phyloP scores from a whole-genome alignment of 108 stramenopile species.

The Fistulifera pelliculosa region DNA sequence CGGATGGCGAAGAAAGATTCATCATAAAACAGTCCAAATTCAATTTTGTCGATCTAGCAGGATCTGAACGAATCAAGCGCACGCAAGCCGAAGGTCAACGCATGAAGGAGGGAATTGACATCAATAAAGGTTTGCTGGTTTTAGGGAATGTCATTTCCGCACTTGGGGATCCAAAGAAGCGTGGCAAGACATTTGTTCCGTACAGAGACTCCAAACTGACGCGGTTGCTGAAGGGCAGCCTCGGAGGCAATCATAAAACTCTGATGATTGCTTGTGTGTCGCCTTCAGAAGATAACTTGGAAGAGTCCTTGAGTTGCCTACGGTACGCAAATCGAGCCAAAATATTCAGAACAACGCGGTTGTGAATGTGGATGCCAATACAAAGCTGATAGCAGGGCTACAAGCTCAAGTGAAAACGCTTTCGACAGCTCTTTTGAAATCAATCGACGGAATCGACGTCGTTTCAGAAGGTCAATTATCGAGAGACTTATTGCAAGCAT shows the following conservation, averaged over 20 bases:
- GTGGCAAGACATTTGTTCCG: constrained; percentile 76
- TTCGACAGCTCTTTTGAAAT: constrained; percentile 46
- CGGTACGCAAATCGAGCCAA: constrained; percentile 96
- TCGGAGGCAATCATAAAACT: constrained; percentile 96
- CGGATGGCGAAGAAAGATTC: constrained; percentile 7
- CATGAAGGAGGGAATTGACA: constrained; percentile 93
- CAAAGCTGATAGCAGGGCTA: constrained; percentile 35
- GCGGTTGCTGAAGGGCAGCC: constrained; percentile 74
- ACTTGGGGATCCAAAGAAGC: constrained; percentile 62
- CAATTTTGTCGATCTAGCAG: constrained; percentile 89
- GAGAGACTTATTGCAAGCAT: constrained; percentile 25
- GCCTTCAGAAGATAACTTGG: constrained; percentile 64
- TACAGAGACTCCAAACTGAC: constrained; percentile 95
- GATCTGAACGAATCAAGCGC: constrained; percentile 78
- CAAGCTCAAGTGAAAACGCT: constrained; percentile 33
- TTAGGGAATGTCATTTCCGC: constrained; percentile 97
- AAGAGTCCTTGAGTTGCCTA: constrained; percentile 91
- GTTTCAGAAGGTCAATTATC: constrained; percentile 21
- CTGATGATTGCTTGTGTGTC: constrained; percentile 95
- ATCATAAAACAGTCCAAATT: constrained; percentile 40
- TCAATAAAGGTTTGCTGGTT: constrained; percentile 92
- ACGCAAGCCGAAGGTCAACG: constrained; percentile 73
- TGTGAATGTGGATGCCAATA: constrained; percentile 58
- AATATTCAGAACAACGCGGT: constrained; percentile 90
- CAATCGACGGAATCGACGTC: constrained; percentile 26